Base-by-base conservation (phyloP, 805 yeast species). In the Wickerhamiella hasegawae region DNA sequence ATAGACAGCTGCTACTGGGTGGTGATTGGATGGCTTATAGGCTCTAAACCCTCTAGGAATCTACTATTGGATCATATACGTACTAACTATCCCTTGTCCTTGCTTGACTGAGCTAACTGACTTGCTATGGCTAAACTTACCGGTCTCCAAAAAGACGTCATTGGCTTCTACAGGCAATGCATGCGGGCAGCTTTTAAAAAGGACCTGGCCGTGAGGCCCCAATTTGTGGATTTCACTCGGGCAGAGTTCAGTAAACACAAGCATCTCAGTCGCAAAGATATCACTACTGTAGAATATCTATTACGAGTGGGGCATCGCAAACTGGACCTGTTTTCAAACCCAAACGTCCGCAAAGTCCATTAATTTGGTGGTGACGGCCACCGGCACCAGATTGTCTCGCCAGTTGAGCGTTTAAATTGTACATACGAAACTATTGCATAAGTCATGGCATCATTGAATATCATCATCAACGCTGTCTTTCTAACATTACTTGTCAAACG, bases 231-330 rank as follows among this genome's bases (percentile, higher is more conserved):
- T 28, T 78, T 62, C 48, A 55, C 71, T 3, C 66, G 75, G 34
- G 45, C 45, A n/a, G 87, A 82, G 50, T 87, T 85, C 53, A 58
- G 49, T 12, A 71, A 72, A 45, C 62, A 73, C 51, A 58, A 62
- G 33, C 35, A 36, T 14, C 56, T 85, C 9, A 71, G 78, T 25
- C 75, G 78, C 53, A 76, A 80, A 45, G 93, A 82, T 44, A 85
- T 85, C 53, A 65, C 76, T 30, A 78, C 94, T 1, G 73, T 85
- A 30, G 97, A 85, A 52, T 84, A 85, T 55, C 62, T 87, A 26
- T 55, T 85, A 28, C 63, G 97, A 39, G 65, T 68, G 3, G 97
- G 97, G 3, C 63, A 68, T 41, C 72, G 75, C 49, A 63, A 78
- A 47, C 62, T 68, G 33, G 92, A 83, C 42, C 69, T 75, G 71